A percentile compares a stretch with the other conserved stretches of the same genome.
These are phyloP conservation scores for Epichloe hybrida DNA, from an alignment of 2,329 filamentous ascomycete species.

Conservation along the genomic window DNA sequence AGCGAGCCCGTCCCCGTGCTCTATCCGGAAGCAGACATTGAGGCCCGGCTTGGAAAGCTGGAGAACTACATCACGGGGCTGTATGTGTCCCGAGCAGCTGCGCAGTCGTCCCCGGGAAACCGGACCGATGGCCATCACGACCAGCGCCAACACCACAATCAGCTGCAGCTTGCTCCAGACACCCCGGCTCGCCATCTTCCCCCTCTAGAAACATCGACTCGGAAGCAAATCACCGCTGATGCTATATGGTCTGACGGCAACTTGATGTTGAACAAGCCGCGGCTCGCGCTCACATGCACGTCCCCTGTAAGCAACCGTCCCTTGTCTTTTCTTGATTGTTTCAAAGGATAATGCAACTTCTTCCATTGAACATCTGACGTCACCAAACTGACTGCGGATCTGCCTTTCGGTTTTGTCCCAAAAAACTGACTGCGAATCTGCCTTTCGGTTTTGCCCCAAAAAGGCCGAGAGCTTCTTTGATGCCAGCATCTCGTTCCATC, in stretches of 20 bases:
- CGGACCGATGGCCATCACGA: background rate
- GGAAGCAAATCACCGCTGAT: background rate
- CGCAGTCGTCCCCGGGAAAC: background rate
- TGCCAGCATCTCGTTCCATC: background rate
- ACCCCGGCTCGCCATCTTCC: background rate
- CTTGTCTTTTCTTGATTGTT: background rate
- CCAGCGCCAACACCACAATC: background rate
- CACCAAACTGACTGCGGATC: background rate
- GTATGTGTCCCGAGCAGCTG: background rate
- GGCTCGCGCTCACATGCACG: background rate
- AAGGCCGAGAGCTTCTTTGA: background rate
- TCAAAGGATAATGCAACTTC: background rate
- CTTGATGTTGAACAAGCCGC: background rate
- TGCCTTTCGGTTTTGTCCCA: background rate
- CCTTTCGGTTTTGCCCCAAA: background rate
- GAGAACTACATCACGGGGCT: background rate
- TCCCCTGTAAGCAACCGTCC: slow-evolving; percentile 1
- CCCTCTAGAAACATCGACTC: background rate
- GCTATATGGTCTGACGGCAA: background rate
- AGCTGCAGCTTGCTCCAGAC: background rate
- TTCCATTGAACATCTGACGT: background rate
- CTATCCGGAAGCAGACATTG: background rate
- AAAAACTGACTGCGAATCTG: background rate
- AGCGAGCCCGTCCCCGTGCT: background rate
- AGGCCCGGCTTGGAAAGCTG: slow-evolving; percentile 1